A percentile compares a stretch with the other conserved stretches of the same genome.
Conservation (phyloP, 768 basidiomycete species). For the Cytidiella melzeri region DNA sequence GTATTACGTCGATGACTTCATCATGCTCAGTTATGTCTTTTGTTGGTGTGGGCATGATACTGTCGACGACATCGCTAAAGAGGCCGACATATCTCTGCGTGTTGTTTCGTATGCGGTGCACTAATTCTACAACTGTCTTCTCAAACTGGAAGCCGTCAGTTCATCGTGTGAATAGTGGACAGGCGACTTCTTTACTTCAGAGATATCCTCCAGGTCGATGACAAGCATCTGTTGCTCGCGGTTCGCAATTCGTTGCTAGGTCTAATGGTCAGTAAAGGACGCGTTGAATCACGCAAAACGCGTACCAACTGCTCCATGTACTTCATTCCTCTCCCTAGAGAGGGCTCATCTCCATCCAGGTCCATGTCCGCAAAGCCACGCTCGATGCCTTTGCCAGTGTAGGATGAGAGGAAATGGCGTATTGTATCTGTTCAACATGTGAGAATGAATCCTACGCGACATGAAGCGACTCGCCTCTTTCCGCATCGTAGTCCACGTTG, state of each 20-base stretch:
- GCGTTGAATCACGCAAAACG: constrained; percentile 7
- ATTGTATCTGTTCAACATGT: constrained; percentile 50
- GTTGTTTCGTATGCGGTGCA: constrained; percentile 74
- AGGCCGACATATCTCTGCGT: constrained; percentile 85
- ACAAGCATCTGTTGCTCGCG: constrained; percentile 85
- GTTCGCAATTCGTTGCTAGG: constrained; percentile 87
- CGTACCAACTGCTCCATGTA: constrained; percentile 83
- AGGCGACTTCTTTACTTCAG: constrained; percentile 45
- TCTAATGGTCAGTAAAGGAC: not conserved
- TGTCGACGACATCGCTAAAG: constrained; percentile 88
- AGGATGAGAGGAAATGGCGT: constrained; percentile 62
- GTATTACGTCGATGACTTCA: constrained; percentile 94
- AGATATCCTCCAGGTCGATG: constrained; percentile 86
- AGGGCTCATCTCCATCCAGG: constrained; percentile 46
- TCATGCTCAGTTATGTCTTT: constrained; percentile 87
- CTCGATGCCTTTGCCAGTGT: constrained; percentile 61
- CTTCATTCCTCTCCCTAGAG: constrained; percentile 45
- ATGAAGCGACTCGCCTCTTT: constrained; percentile 46
- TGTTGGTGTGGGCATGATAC: constrained; percentile 81
- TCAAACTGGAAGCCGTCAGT: constrained; percentile 46
- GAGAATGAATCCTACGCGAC: not conserved
- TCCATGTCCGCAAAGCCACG: constrained; percentile 65
- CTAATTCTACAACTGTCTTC: constrained; percentile 65
- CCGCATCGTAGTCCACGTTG: constrained; percentile 60
- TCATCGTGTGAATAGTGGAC: not conserved